Evolutionary conservation across 192 early-diverging fungal species (phyloP).

Genomic region (Backusella australiensis): DNA sequence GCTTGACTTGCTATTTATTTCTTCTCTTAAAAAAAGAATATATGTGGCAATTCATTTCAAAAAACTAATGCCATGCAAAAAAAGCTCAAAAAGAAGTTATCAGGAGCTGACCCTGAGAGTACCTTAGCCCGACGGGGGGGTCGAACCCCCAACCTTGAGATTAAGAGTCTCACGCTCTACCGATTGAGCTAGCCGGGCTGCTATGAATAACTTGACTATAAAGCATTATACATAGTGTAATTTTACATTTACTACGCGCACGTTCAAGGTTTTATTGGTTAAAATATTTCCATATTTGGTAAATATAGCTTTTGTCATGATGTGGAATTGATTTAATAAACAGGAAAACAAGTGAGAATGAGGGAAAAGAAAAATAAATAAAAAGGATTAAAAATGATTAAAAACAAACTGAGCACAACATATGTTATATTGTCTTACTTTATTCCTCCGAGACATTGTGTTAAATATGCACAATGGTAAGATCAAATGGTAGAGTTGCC

Average conservation of each 20-base stretch:
- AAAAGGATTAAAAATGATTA: no score
- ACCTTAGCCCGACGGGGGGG: conserved; percentile 70
- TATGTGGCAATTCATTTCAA: no score
- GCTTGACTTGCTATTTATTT: no score
- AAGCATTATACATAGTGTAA: neutral
- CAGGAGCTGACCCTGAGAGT: neutral
- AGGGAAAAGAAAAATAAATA: no score
- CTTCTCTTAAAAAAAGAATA: no score
- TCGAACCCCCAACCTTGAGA: conserved; percentile 89
- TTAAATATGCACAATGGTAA: no score
- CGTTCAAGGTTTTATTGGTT: neutral
- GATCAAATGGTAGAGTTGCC: no score
- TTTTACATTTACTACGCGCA: neutral
- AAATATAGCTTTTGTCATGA: neutral
- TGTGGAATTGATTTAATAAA: no score
- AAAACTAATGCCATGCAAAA: neutral
- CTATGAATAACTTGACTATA: neutral
- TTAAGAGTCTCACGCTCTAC: conserved; percentile 88
- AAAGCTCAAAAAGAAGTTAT: neutral
- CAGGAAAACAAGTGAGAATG: no score
- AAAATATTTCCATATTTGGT: neutral
- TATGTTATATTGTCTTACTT: no score
- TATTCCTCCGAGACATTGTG: no score
- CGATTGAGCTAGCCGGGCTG: conserved; percentile 71
- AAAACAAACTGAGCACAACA: no score